A percentile compares a stretch with the other conserved stretches of the same genome.
Evolutionary conservation across 495 filamentous ascomycete genomes (phyloP).

Genomic region (Neurospora intermedia): DNA sequence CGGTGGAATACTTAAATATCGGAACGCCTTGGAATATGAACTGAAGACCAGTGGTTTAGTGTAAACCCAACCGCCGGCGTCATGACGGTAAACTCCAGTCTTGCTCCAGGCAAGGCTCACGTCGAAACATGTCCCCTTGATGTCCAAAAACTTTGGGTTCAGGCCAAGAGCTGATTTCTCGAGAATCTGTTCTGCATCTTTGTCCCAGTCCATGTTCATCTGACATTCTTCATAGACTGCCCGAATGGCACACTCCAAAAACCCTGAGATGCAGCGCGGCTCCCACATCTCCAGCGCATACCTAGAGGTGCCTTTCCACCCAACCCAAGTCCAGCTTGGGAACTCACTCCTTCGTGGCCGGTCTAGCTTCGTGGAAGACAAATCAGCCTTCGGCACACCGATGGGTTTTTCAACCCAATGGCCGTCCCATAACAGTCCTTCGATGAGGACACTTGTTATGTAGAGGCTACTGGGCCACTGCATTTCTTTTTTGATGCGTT

Average conservation of each 20-base stretch:
- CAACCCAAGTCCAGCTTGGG: background rate
- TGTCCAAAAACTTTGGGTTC: background rate
- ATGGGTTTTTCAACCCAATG: background rate
- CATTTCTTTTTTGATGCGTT: background rate
- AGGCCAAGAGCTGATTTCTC: background rate
- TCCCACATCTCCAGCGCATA: background rate
- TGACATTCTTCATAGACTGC: background rate
- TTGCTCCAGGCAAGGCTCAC: background rate
- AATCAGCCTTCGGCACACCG: background rate
- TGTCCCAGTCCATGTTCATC: background rate
- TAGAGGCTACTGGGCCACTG: background rate
- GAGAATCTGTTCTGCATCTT: background rate
- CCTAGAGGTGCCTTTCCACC: background rate
- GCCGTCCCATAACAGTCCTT: background rate
- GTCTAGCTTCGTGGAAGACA: background rate
- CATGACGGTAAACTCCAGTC: background rate
- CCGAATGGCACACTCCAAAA: background rate
- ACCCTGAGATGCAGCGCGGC: too few species aligned
- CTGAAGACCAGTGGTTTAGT: background rate
- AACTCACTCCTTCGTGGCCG: background rate
- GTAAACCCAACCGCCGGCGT: background rate
- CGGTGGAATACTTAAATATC: background rate
- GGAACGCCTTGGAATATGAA: fast-evolving
- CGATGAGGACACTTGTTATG: background rate
- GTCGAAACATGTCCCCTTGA: background rate